Evolutionary conservation across 2,329 filamentous ascomycete genomes (phyloP).

Genomic region (Hypoxylon sp.): DNA sequence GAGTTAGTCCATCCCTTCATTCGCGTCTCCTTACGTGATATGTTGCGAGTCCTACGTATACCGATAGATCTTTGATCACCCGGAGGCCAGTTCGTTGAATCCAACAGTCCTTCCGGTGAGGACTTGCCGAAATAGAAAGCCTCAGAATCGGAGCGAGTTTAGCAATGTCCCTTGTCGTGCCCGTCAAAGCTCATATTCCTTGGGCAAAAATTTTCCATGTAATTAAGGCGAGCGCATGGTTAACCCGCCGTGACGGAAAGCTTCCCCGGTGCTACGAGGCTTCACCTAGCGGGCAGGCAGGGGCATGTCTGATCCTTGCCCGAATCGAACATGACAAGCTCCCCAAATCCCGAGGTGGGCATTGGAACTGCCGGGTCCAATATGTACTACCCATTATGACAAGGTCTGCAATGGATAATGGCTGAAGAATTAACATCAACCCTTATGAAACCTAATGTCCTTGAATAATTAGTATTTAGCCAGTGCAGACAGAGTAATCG

Average conservation of each 20-base stretch:
- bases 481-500: background rate
- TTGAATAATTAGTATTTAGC: slow-evolving; percentile 3
- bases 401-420: slow-evolving; percentile 6
- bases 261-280: slow-evolving; percentile 48
- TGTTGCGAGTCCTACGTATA: slow-evolving; percentile 14
- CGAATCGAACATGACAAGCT: slow-evolving; percentile 43
- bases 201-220: slow-evolving; percentile 44
- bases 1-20: slow-evolving; percentile 27
- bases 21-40: slow-evolving; percentile 16
- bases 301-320: slow-evolving; percentile 44
- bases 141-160: slow-evolving; percentile 31
- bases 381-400: slow-evolving; percentile 19
- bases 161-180: slow-evolving; percentile 20
- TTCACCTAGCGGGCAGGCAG: slow-evolving; percentile 32
- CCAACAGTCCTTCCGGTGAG: slow-evolving; percentile 24
- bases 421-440: background rate
- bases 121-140: slow-evolving; percentile 37
- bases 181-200: slow-evolving; percentile 36
- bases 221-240: slow-evolving; percentile 40
- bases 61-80: slow-evolving; percentile 24
- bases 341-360: slow-evolving; percentile 40
- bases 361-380: slow-evolving; percentile 39
- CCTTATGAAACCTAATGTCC: background rate
- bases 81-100: slow-evolving; percentile 30
- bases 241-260: slow-evolving; percentile 43